phyloP scores from a whole-genome alignment of 2,329 filamentous ascomycete genomes.

The Biscogniauxia sp. region DNA sequence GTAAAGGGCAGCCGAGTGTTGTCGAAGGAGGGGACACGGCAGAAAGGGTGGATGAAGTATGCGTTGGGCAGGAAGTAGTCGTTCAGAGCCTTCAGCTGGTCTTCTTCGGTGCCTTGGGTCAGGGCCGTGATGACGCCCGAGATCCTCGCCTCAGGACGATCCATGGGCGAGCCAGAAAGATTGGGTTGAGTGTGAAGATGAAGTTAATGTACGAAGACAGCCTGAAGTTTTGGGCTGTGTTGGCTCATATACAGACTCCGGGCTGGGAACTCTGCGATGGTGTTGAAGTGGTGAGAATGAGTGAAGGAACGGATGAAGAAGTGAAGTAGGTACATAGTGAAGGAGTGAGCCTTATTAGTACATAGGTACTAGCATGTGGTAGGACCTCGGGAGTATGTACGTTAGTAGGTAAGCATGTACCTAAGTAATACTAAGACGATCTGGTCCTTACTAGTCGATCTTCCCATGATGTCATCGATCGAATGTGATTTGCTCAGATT shows the following conservation, averaged over 20 bases:
- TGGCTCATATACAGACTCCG: too few relatives aligned
- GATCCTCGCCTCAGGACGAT: constrained; percentile 55
- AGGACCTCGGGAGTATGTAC: too few relatives aligned
- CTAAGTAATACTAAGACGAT: too few relatives aligned
- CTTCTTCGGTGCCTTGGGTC: constrained; percentile 61
- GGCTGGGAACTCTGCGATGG: too few relatives aligned
- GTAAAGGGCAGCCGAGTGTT: constrained; percentile 41
- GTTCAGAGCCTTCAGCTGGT: constrained; percentile 65
- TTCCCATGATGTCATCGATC: constrained; percentile 15
- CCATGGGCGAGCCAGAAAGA: constrained; percentile 16
- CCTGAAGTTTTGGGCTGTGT: too few relatives aligned
- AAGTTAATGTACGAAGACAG: not conserved
- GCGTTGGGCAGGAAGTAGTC: constrained; percentile 72
- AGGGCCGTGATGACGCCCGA: constrained; percentile 64
- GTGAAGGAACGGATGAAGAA: too few relatives aligned
- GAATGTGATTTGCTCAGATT: not conserved
- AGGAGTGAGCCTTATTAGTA: too few relatives aligned
- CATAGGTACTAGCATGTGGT: too few relatives aligned
- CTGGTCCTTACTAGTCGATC: not conserved
- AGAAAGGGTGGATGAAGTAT: constrained; percentile 76
- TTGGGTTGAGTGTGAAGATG: not conserved
- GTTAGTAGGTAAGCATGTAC: constrained; percentile 7
- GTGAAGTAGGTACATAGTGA: too few relatives aligned
- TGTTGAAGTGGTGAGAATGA: too few relatives aligned
- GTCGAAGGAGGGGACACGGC: constrained; percentile 59